These are phyloP conservation scores for Colletotrichum scovillei DNA, from an alignment of 2,329 filamentous ascomycete species.

Conservation along the genomic window DNA sequence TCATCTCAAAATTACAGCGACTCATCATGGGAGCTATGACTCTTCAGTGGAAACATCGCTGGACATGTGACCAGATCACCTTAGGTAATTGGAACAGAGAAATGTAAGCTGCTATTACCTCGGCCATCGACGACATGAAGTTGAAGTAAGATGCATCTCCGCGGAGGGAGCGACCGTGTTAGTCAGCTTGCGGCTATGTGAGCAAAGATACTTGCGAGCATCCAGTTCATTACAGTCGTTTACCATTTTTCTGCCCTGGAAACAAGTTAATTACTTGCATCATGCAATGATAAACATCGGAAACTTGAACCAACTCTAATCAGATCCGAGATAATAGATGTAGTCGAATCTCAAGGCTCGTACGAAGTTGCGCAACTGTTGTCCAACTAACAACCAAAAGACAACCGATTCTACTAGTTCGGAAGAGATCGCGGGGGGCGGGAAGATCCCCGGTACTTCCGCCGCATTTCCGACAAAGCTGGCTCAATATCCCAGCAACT, in stretches of 20 bases:
- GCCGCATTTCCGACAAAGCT: slow-evolving; percentile 18
- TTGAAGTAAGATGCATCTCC: not conserved
- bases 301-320: not conserved
- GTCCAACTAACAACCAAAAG: not conserved
- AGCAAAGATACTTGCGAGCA: not conserved
- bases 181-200: not conserved
- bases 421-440: not conserved
- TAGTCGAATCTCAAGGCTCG: not conserved
- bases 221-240: not conserved
- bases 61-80: not conserved
- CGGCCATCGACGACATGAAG: not conserved
- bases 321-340: not conserved
- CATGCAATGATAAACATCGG: not conserved
- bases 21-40: not conserved
- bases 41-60: not conserved
- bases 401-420: not conserved
- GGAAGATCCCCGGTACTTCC: not conserved
- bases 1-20: not conserved
- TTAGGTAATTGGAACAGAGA: not conserved
- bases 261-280: not conserved
- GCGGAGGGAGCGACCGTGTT: not conserved
- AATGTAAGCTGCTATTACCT: not conserved
- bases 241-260: not conserved
- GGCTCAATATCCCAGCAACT: not conserved
- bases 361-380: not conserved